These are phyloP conservation scores for Colletotrichum euphorbiae DNA, from an alignment of 2,329 filamentous ascomycete species.

Conservation along the genomic window DNA sequence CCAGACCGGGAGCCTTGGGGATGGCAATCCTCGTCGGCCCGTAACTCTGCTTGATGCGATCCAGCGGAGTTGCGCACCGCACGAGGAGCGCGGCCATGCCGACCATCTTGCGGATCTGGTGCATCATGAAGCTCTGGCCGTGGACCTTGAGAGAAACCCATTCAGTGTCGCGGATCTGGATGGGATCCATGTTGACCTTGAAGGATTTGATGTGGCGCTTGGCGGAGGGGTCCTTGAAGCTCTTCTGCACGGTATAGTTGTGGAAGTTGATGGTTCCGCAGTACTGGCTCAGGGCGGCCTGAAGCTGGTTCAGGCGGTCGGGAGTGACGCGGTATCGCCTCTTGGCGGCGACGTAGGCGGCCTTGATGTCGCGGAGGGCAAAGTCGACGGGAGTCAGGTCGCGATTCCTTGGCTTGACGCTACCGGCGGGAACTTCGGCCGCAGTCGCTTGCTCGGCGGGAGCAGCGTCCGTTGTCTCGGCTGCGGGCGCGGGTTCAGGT, in stretches of 20 bases:
- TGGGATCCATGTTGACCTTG: conserved; percentile 77
- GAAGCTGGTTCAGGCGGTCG: conserved; percentile 78
- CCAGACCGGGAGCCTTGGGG: conserved; percentile 91
- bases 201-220: conserved; percentile 96
- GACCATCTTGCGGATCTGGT: conserved; percentile 99
- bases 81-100: conserved; percentile 89
- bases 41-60: conserved; percentile 81
- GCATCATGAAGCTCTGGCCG: conserved; percentile 99
- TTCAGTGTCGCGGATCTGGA: conserved; percentile 90
- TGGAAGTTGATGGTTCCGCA: conserved; percentile 91
- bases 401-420: conserved; percentile 54
- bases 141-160: conserved; percentile 97
- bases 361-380: conserved; percentile 80
- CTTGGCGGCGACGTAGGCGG: conserved; percentile 85
- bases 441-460: conserved; percentile 29
- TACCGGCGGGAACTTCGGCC: conserved; percentile 41
- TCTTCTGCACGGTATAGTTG: conserved; percentile 97
- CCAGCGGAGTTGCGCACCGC: conserved; percentile 81
- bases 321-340: conserved; percentile 84
- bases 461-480: conserved; percentile 25
- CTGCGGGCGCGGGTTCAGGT: conserved; percentile 19
- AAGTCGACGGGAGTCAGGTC: conserved; percentile 67
- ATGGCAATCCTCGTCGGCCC: conserved; percentile 81
- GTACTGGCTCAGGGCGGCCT: conserved; percentile 80
- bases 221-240: conserved; percentile 81